Base-by-base conservation (phyloP, 148 eudicot genomes). In the Polygonum aviculare region DNA sequence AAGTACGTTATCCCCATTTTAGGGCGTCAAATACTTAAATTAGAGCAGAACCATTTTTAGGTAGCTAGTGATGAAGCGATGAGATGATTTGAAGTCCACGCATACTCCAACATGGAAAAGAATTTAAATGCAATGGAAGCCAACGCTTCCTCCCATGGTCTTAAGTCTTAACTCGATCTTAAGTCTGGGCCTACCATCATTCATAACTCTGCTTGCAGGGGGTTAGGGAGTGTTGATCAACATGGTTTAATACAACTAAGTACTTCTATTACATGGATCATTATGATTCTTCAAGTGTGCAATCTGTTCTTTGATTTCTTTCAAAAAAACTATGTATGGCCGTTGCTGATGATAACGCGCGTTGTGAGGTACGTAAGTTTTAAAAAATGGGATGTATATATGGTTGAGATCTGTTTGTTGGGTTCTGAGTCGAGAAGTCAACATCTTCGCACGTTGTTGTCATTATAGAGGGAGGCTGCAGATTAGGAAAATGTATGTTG, bases 1-100 rank as follows among this genome's bases (percentile, higher is more conserved):
- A 4, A 50, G 19, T 36, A 16, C n/a, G 9, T 39, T 69, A 35
- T 47, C 51, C 55, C 75, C 21, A 59, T 41, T 71, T 36, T 84
- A 93, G 99, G 99, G 99, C 77, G 87, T 96, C 69, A 40, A n/a
- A 40, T 40, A 40, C 44, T 40, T 8, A 93, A 96, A n/a, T n/a
- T 80, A 85, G 97, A 85, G 98, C 98, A 77, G 93, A 93, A 79
- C 97, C 94, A 49, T 96, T 77, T 83, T 93, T 96, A 72, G 85
- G 93, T n/a, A n/a, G n/a, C n/a, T 50, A 86, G 86, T 73, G 86
- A 86, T 75, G 94, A 91, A 82, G 94, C 93, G 75, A 96, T 85
- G 99, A 96, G 76, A 77, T 93, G 45, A n/a, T 77, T 96, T 78
- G 93, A 93, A 79, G 88, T 83, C 79, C 97, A 96, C n/a, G n/a